A percentile compares a stretch with the other conserved stretches of the same genome.
These are phyloP conservation scores for Nannochloropsis limnetica DNA, from an alignment of 352 stramenopile species.

Conservation along the genomic window DNA sequence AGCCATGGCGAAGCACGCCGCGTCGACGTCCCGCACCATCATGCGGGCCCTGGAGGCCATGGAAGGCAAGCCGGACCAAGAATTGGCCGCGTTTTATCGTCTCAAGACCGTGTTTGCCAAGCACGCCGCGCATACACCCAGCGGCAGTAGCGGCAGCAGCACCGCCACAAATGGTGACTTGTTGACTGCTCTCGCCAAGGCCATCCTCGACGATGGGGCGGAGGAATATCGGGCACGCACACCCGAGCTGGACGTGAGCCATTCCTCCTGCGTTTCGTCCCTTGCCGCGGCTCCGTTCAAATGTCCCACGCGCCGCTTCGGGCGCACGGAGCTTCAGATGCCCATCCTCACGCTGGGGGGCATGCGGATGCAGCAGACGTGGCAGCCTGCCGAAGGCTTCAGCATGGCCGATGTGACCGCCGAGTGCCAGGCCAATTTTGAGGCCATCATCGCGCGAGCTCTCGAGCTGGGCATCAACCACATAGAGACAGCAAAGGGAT, in stretches of 20 bases:
- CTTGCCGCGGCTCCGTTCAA: conserved; percentile 40
- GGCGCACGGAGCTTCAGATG: conserved; percentile 61
- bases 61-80: not conserved
- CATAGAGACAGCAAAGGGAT: conserved; percentile 63
- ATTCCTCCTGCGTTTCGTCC: conserved; percentile 4
- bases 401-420: conserved; percentile 49
- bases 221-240: not conserved
- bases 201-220: not conserved
- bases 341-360: conserved; percentile 62
- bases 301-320: conserved; percentile 52
- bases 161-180: not conserved
- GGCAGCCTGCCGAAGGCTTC: conserved; percentile 38
- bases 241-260: not conserved
- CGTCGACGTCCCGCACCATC: not conserved
- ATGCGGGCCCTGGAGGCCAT: conserved; percentile 6
- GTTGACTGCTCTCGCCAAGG: not conserved
- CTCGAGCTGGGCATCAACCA: conserved; percentile 64
- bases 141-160: not conserved
- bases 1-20: not conserved
- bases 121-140: not conserved
- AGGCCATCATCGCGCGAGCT: conserved; percentile 55
- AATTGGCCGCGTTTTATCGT: not conserved
- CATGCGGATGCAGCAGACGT: conserved; percentile 61
- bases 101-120: conserved; percentile 34
- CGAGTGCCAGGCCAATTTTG: conserved; percentile 59